phyloP scores from a whole-genome alignment of 805 yeast species.

The Wickerhamomyces silvicola region DNA sequence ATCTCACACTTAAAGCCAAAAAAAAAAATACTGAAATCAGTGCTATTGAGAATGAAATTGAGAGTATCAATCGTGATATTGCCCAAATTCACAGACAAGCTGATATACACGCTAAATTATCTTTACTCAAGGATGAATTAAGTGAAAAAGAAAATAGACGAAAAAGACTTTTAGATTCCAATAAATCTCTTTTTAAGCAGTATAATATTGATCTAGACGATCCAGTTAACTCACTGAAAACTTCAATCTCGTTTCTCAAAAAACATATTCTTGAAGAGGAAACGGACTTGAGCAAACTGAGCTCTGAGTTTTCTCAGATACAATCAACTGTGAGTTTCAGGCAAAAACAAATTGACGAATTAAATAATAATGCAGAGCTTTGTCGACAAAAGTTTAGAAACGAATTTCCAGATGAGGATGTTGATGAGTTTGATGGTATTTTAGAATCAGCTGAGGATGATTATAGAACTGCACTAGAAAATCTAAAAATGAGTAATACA shows the following conservation, averaged over 20 bases:
- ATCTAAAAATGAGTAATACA: slow-evolving; percentile 61
- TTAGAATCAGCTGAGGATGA: slow-evolving; percentile 55
- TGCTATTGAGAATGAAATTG: slow-evolving; percentile 39
- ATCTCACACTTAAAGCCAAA: slow-evolving; percentile 30
- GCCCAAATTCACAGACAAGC: slow-evolving; percentile 48
- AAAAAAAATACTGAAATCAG: slow-evolving; percentile 31
- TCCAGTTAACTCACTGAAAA: slow-evolving; percentile 10
- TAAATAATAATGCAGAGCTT: slow-evolving; percentile 4
- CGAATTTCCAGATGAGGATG: slow-evolving; percentile 28
- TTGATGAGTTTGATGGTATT: slow-evolving; percentile 44
- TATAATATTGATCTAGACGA: slow-evolving; percentile 12
- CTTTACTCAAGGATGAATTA: slow-evolving; percentile 36
- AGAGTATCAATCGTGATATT: slow-evolving; percentile 45
- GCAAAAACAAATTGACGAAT: slow-evolving; percentile 4
- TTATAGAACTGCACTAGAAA: slow-evolving; percentile 53
- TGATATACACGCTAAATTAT: slow-evolving; percentile 49
- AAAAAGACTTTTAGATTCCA: slow-evolving; percentile 22
- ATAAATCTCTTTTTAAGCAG: slow-evolving; percentile 18
- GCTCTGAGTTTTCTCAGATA: slow-evolving; percentile 15
- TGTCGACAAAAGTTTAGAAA: slow-evolving; percentile 10
- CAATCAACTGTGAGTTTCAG: slow-evolving; percentile 14
- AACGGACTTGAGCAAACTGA: slow-evolving; percentile 7
- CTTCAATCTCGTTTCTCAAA: slow-evolving; percentile 4
- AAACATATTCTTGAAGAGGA: background rate
- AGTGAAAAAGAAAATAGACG: slow-evolving; percentile 26